Evolutionary conservation across 2,329 filamentous ascomycete species (phyloP).

Genomic region (Stagonosporopsis chrysanthemi): DNA sequence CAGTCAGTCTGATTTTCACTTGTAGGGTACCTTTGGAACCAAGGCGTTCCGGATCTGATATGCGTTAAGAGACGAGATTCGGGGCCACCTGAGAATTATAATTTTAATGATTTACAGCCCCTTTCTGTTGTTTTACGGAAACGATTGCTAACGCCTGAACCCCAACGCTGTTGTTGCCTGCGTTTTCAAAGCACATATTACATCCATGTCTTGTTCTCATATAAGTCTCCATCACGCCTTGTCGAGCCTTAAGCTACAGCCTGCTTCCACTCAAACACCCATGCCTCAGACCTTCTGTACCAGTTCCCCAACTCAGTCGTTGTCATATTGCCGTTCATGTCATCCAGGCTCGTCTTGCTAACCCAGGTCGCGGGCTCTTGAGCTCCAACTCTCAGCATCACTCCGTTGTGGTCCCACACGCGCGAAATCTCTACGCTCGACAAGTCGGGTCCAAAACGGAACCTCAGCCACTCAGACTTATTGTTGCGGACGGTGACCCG

Average conservation of each 20-base stretch:
- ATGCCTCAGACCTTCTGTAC: slow-evolving; percentile 7
- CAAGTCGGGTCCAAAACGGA: neutral
- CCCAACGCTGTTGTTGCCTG: slow-evolving; percentile 1
- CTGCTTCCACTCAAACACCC: slow-evolving; percentile 13
- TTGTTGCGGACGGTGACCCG: neutral
- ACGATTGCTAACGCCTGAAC: neutral
- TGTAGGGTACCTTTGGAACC: slow-evolving; percentile 33
- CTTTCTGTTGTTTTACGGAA: slow-evolving; percentile 9
- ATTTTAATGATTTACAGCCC: slow-evolving; percentile 35
- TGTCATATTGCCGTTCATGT: slow-evolving; percentile 21
- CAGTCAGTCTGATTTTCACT: slow-evolving; percentile 21
- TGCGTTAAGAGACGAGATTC: slow-evolving; percentile 36
- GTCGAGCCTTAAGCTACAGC: slow-evolving; percentile 6
- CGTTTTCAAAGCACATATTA: neutral
- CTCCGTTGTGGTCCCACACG: neutral
- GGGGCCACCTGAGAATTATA: slow-evolving; percentile 44
- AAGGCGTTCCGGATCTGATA: slow-evolving; percentile 36
- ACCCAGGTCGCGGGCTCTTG: slow-evolving; percentile 20
- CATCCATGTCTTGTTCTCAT: neutral
- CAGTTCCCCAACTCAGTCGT: slow-evolving; percentile 9
- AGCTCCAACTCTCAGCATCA: slow-evolving; percentile 4
- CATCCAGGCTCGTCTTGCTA: neutral
- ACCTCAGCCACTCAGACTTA: neutral
- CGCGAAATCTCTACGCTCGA: neutral
- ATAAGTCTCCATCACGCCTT: neutral